Base-by-base conservation (phyloP, 2,329 filamentous ascomycete genomes). In the Chalara sp. region DNA sequence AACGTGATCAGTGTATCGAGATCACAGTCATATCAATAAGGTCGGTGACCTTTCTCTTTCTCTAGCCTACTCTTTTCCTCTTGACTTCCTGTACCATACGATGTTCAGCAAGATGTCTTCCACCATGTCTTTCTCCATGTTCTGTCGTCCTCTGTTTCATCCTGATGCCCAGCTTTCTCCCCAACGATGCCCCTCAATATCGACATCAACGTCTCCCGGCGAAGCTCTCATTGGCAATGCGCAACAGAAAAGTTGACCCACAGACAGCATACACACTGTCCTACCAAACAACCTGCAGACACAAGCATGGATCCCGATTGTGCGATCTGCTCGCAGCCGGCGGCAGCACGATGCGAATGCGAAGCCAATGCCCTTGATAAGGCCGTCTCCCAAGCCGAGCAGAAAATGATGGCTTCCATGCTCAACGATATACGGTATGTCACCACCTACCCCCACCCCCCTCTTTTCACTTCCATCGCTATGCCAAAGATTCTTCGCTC, bases 281-380 rank as follows among this genome's bases (percentile, higher is more conserved):
- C 21, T 21, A 21, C 21, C 21, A 21, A 21, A 21, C 21, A 21
- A 21, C 21, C 21, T 21, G 21, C 21, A 21, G 21, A 74, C 78
- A 66, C 82, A 8, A 21, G 75, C 67, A 84, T 85, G 80, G 82
- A 86, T 61, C 82, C 82, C 42, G 80, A 85, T 68, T 86, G 83
- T 67, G 82, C 82, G 48, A 81, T 86, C 63, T 86, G 83, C 66
- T 73, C 74, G 61, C 74, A 76, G 56, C 80, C 82, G 54, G 80
- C 81, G 44, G 72, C 71, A 41, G 64, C 75, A 58, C 73, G 71
- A 54, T 86, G 83, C 66, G 80, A 83, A 57, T 86, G 83, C 63
- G 83, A 86, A 70, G 79, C 79, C 47, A 82, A 80, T 60, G 78
- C 80, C 31, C 73, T 86, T 32, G 81, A 85, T 58, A 68, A 76